Evolutionary conservation across 2,329 filamentous ascomycete genomes (phyloP), one percentile per base, ranked within the genome.

Genomic region (Beauveria sp.): DNA sequence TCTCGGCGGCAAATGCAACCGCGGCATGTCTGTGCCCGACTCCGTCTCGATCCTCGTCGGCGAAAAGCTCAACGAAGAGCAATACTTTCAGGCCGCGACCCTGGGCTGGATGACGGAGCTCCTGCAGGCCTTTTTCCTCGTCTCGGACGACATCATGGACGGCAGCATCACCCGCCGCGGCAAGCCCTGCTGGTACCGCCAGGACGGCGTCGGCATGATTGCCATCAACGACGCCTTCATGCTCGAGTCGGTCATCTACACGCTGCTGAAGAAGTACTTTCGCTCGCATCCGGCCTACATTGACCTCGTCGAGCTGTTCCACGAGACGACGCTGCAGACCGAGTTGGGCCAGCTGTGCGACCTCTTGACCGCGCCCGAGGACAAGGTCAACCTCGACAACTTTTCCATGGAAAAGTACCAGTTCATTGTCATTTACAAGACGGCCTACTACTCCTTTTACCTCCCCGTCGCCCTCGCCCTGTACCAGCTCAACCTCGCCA

Each of bases 371-470:
- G 94, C 94, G 43, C 94, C 94, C 47, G 94, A 99, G 79, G 92
- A 97, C 75, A 81, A 87, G 64, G 90, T 97, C 71, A 87, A 97
- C 77, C 87, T 99, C 65, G 82, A 90, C 82, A 96, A 96, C 81
- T 99, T 99, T 83, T 92, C 87, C 75, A 82, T 97, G 76, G 84
- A 92, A 64, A 99, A 96, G 83, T 96, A 96, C 82, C 87, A 82
- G 70, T 99, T 97, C 83, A 99, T 99, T 71, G 94, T 99, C 79
- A 90, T 96, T 77, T 97, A 96, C 87, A 99, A 99, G 86, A 99
- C 94, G 26, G 92, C 94, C 56, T 99, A 96, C 82, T 99, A 99
- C 83, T 96, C 90, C 71, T 99, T 99, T 84, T 97, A 97, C 80
- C 88, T 99, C 16, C 94, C 94, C 62, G 92, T 99, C 61, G 93